A percentile compares a stretch with the other conserved stretches of the same genome.
Evolutionary conservation across 768 basidiomycete species (phyloP).

Genomic region (Leucosporidium scottii): DNA sequence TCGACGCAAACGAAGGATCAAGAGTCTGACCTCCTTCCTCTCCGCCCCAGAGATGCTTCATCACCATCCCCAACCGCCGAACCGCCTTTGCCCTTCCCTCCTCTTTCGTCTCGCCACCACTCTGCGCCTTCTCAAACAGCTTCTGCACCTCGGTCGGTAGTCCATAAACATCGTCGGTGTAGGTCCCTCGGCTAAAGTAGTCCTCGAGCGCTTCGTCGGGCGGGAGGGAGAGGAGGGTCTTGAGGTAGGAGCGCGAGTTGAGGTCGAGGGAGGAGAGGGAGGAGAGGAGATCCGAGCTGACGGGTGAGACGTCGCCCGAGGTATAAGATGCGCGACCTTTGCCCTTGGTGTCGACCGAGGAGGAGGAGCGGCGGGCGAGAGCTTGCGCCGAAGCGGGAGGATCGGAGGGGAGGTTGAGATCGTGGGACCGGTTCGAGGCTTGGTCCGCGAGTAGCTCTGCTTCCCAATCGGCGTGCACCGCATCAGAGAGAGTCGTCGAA

Average conservation of each 20-base stretch:
- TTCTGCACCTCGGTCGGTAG: slow-evolving; percentile 3
- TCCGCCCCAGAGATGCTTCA: slow-evolving; percentile 15
- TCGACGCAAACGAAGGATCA: no score
- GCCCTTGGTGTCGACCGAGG: background rate
- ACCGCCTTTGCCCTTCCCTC: slow-evolving; percentile 15
- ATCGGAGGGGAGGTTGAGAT: slow-evolving; percentile 6
- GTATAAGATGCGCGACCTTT: background rate
- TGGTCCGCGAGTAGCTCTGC: slow-evolving; percentile 5
- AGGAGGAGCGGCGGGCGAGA: background rate
- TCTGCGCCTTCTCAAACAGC: slow-evolving; percentile 8
- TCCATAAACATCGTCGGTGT: slow-evolving; percentile 25
- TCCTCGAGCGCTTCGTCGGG: slow-evolving; percentile 9
- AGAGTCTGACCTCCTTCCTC: background rate
- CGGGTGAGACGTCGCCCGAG: slow-evolving; percentile 18
- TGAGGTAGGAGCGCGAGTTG: slow-evolving; percentile 19
- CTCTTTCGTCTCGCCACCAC: background rate
- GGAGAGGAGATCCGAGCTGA: slow-evolving; percentile 11
- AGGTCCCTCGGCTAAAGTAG: slow-evolving; percentile 1
- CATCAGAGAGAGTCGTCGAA: background rate
- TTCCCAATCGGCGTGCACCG: slow-evolving; percentile 23
- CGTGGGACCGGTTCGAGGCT: background rate
- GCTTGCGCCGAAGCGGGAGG: slow-evolving; percentile 3
- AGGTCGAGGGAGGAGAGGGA: slow-evolving; percentile 26
- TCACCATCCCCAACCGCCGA: slow-evolving; percentile 20
- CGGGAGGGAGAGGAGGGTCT: slow-evolving; percentile 17